Evolutionary conservation across 2,329 filamentous ascomycete genomes (phyloP).

Genomic region (Fusarium paranaense): DNA sequence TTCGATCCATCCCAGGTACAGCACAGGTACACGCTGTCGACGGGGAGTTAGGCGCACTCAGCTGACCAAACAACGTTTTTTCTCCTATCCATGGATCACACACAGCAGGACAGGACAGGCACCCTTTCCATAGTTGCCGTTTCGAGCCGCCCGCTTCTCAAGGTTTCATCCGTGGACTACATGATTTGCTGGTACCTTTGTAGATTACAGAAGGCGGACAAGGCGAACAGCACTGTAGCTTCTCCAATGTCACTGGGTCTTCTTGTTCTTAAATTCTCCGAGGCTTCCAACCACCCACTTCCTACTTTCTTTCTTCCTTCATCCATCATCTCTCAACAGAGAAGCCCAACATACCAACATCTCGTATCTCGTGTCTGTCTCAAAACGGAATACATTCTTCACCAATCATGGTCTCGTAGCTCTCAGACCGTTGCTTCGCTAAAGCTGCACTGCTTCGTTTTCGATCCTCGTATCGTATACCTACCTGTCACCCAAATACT

Average conservation of each 20-base stretch:
- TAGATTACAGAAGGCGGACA: background rate
- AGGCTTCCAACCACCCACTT: conserved; percentile 1
- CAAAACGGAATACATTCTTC: background rate
- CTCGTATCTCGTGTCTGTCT: conserved; percentile 4
- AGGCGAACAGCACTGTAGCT: background rate
- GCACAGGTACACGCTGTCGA: background rate
- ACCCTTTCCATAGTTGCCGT: conserved; percentile 2
- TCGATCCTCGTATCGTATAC: conserved; percentile 12
- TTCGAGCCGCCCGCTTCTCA: conserved; percentile 28
- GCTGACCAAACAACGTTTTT: background rate
- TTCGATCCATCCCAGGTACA: background rate
- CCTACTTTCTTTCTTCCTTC: background rate
- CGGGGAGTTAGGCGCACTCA: background rate
- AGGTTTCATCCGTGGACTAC: conserved; percentile 1
- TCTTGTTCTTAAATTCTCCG: conserved; percentile 9
- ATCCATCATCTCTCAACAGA: background rate
- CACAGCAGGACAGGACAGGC: background rate
- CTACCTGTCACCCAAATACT: background rate
- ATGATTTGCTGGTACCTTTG: conserved; percentile 4
- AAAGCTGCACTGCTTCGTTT: conserved; percentile 5
- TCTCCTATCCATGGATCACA: background rate
- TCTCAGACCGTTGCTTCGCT: conserved; percentile 1
- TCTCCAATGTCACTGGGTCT: background rate
- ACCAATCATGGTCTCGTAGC: conserved; percentile 31
- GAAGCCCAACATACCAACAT: conserved; percentile 11